Evolutionary conservation across 192 early-diverging fungal species (phyloP), one percentile per base, ranked within the genome.

Genomic region (Coemansia sp.): DNA sequence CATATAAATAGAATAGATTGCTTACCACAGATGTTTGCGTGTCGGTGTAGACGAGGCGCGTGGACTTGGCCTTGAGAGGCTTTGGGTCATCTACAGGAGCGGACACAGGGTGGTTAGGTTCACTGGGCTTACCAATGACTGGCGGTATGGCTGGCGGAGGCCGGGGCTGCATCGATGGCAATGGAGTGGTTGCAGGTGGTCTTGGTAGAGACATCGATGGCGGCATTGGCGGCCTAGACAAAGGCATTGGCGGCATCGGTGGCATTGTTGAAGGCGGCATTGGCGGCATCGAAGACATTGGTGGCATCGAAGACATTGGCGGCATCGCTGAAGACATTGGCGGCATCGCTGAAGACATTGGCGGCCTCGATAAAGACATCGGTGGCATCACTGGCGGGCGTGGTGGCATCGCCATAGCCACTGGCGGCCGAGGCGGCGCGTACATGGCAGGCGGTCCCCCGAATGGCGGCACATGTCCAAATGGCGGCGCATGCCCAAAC

Each of bases 21-120:
- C 76, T 79, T 79, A 79, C 76, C 71, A 73, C 64, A 23, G 71
- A 79, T 21, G 64, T 25, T 14, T 49, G 57, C 10, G 65, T 43
- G 51, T 79, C 71, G 65, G 29, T 54, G 60, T 79, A 79, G 9
- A 79, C 65, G 8, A 79, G 66, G 2, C 70, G 67, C 47, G 76
- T 65, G 49, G 61, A n/a, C 23, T 59, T 62, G 23, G 57, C 29
- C 60, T 65, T 73, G 19, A 21, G 21, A 21, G 56, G 29, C 50
- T 60, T 39, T 15, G 71, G 58, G 54, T 60, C 65, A 64, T 70
- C 66, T 66, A 69, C 60, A 67, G 35, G 45, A 55, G 56, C 65
- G 69, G 39, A 35, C 37, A 29, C 35, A 35, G 19, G 47, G 50
- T 47, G 29, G 29, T 35, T 23, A 60, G 58, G 45, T 48, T 47